These are phyloP conservation scores for Candida insectalens DNA, from an alignment of 805 yeast species.

Conservation along the genomic window DNA sequence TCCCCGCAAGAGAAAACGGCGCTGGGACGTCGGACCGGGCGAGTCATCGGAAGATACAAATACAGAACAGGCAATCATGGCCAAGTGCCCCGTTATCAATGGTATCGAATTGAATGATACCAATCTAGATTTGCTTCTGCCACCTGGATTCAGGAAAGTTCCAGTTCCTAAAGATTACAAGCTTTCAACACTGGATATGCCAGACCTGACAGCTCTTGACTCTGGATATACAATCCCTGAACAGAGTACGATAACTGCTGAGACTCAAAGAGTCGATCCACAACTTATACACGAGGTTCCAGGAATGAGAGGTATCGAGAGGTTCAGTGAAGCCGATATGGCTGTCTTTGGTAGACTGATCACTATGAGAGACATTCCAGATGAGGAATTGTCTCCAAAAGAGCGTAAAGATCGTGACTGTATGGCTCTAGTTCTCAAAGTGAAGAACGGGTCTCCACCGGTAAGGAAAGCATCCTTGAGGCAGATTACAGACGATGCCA, in stretches of 20 bases:
- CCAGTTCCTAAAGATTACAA: conserved; percentile 35
- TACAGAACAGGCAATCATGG: neutral
- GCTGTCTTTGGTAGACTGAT: conserved; percentile 60
- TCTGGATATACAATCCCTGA: conserved; percentile 51
- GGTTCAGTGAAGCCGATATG: conserved; percentile 62
- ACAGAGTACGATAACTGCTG: conserved; percentile 18
- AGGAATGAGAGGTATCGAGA: conserved; percentile 55
- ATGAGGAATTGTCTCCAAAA: conserved; percentile 30
- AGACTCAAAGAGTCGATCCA: conserved; percentile 23
- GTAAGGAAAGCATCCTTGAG: conserved; percentile 63
- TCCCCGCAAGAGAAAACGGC: conserved; percentile 19
- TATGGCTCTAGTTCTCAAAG: conserved; percentile 51
- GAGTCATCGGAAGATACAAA: conserved; percentile 14
- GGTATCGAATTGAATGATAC: conserved; percentile 34
- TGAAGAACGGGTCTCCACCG: conserved; percentile 71
- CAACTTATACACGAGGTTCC: conserved; percentile 46
- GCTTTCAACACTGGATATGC: conserved; percentile 24
- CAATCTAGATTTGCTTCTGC: conserved; percentile 39
- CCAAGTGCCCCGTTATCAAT: conserved; percentile 18
- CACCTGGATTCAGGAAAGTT: conserved; percentile 37
- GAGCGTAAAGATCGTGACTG: conserved; percentile 54
- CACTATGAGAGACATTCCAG: conserved; percentile 19
- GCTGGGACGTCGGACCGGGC: conserved; percentile 38
- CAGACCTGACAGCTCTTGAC: conserved; percentile 25
- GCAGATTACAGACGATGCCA: conserved; percentile 53